These are phyloP conservation scores for Anisodus tanguticus DNA, from an alignment of 257 asterid genomes.

Conservation along the genomic window DNA sequence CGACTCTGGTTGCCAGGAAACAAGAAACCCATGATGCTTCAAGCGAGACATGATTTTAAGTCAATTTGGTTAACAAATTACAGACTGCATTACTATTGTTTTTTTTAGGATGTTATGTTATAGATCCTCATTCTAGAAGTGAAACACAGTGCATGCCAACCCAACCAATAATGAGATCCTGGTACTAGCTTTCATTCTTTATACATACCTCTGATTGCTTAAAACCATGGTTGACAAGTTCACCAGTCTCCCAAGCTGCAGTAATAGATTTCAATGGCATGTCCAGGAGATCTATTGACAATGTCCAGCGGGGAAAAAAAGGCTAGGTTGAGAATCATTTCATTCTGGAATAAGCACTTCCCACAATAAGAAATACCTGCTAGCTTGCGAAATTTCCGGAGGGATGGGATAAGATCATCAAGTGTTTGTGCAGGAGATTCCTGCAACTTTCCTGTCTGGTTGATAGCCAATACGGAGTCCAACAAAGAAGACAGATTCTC, in stretches of 20 bases:
- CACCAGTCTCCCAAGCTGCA: constrained; percentile 88
- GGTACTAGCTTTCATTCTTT: not conserved
- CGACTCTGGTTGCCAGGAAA: not conserved
- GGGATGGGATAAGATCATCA: constrained; percentile 58
- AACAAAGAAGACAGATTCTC: constrained; percentile 74
- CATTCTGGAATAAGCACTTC: not conserved
- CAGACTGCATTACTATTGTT: not conserved
- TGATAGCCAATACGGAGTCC: constrained; percentile 57
- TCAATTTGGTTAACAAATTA: not conserved
- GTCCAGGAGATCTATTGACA: constrained; percentile 77
- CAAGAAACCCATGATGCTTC: not conserved
- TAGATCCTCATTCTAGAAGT: constrained; percentile 8
- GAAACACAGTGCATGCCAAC: not conserved
- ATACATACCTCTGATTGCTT: constrained; percentile 66
- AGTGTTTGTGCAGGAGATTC: constrained; percentile 45
- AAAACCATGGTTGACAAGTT: constrained; percentile 69
- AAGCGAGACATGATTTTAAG: not conserved
- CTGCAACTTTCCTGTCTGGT: constrained; percentile 47
- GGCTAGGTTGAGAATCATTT: not conserved
- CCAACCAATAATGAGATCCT: not conserved
- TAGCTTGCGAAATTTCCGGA: constrained; percentile 71
- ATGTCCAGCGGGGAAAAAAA: constrained; percentile 5
- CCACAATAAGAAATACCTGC: constrained; percentile 57
- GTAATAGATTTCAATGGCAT: constrained; percentile 89
- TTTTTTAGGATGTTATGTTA: not conserved